Evolutionary conservation across 2,329 filamentous ascomycete genomes (phyloP).

Genomic region (Penicillium olsonii): DNA sequence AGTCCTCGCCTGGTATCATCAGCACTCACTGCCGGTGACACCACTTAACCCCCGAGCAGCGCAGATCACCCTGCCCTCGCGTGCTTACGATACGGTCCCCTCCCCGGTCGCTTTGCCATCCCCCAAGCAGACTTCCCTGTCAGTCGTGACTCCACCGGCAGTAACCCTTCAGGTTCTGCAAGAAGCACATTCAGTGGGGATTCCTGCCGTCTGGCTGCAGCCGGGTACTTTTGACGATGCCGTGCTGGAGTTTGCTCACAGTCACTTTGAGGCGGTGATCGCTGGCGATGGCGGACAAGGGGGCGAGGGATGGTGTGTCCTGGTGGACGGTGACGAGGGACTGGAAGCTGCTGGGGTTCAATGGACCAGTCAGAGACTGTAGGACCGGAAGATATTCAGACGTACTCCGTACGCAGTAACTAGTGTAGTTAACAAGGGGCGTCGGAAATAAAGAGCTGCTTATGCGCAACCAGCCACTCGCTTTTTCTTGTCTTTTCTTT

Average conservation of each 20-base stretch:
- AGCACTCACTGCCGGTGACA: constrained; percentile 72
- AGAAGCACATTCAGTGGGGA: constrained; percentile 73
- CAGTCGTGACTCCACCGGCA: constrained; percentile 81
- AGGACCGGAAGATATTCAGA: constrained; percentile 3
- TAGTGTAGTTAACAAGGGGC: neutral
- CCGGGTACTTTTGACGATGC: constrained; percentile 83
- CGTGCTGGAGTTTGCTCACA: constrained; percentile 68
- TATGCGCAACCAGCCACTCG: constrained; percentile 8
- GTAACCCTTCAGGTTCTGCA: constrained; percentile 73
- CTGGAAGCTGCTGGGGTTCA: constrained; percentile 59
- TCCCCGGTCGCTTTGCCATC: constrained; percentile 66
- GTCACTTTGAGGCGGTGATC: constrained; percentile 69
- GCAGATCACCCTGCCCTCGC: constrained; percentile 62
- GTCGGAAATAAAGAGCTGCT: neutral
- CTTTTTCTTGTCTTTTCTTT: neutral
- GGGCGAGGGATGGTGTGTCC: constrained; percentile 79
- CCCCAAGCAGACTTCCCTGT: constrained; percentile 72
- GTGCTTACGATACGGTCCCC: constrained; percentile 64
- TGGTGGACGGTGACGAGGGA: constrained; percentile 74
- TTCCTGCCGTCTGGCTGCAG: constrained; percentile 83
- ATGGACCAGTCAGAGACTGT: constrained; percentile 47
- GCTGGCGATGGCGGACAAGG: constrained; percentile 67
- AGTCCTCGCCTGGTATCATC: constrained; percentile 91
- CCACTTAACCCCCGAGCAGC: constrained; percentile 77
- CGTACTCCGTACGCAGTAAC: neutral